Conservation (phyloP, 2,329 filamentous ascomycete genomes). For the Passalora sequoiae region DNA sequence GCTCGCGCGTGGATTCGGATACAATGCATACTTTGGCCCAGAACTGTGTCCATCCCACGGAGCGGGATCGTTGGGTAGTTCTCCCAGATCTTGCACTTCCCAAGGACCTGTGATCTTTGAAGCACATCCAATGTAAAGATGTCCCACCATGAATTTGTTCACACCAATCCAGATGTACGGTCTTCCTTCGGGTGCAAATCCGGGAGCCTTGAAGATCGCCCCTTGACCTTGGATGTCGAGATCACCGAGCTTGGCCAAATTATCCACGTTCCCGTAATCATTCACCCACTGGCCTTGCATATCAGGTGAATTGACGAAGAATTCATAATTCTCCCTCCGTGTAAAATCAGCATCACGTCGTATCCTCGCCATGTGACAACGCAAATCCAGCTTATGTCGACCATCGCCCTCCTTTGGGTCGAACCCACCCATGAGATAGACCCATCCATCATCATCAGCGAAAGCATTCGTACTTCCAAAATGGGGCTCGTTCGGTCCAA, state of each 20-base stretch:
- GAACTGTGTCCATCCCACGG: conserved; percentile 4
- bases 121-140: conserved; percentile 2
- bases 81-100: conserved; percentile 7
- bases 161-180: conserved; percentile 8
- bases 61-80: conserved; percentile 4
- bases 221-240: conserved; percentile 7
- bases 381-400: conserved; percentile 8
- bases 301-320: conserved; percentile 7
- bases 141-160: conserved; percentile 5
- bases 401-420: not conserved
- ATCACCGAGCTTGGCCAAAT: conserved; percentile 2
- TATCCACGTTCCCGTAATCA: not conserved
- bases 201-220: not conserved
- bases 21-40: conserved; percentile 8
- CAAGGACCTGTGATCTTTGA: conserved; percentile 1
- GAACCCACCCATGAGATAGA: conserved; percentile 6
- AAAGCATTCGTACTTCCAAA: conserved; percentile 8
- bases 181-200: conserved; percentile 2
- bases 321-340: conserved; percentile 7
- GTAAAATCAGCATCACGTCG: conserved; percentile 8
- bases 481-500: conserved; percentile 1
- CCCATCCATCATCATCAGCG: conserved; percentile 7
- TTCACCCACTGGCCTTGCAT: conserved; percentile 2
- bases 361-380: conserved; percentile 7
- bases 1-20: conserved; percentile 6